Evolutionary conservation across 1,284 basidiomycete genomes (phyloP), one percentile per base, ranked within the genome.

Genomic region (Prillingera fragicola): DNA sequence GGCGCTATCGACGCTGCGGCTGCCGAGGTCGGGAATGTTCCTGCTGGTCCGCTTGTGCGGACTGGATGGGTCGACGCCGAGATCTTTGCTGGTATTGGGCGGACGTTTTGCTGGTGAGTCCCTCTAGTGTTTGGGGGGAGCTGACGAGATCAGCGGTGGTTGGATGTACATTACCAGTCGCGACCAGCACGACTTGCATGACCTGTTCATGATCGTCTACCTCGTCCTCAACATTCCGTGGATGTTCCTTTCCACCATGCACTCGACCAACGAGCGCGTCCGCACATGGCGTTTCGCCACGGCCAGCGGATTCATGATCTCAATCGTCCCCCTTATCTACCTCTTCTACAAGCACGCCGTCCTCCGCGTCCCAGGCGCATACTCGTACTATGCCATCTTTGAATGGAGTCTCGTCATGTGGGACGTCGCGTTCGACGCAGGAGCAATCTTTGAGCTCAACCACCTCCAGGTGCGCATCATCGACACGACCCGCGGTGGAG

Each of bases 341-440:
- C 86, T 84, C 61, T 92, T 85, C 68, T 74, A 89, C 33, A 83
- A 84, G 60, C 88, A 92, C 68, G 87, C 87, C 55, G 81, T 87
- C 4, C 73, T 87, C 50, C 74, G 76, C 32, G 74, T 87, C 50
- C 84, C 87, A 0, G 88, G 88, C 63, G 84, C 88, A 9, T 92
- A 91, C 69, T 88, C 85, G 0, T 73, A 73, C 38, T 94, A 91
- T 60, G 80, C 83, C 38, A 82, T 91, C 65, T 85, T 87, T 54
- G 88, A 94, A 69, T 94, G 88, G 88, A 75, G 75, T 2, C 78
- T 92, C 38, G 87, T 92, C 34, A 61, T 85, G 41, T 77, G 84
- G 49, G 88, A 94, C 53, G 75, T 92, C 21, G 56, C 80, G 13
- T 92, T 83, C 56, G 89, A 92, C 64, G 81, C 85, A 0, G 68